Evolutionary conservation across 1,139 yeast genomes (phyloP).

Genomic region (Suhomyces wounanorum): DNA sequence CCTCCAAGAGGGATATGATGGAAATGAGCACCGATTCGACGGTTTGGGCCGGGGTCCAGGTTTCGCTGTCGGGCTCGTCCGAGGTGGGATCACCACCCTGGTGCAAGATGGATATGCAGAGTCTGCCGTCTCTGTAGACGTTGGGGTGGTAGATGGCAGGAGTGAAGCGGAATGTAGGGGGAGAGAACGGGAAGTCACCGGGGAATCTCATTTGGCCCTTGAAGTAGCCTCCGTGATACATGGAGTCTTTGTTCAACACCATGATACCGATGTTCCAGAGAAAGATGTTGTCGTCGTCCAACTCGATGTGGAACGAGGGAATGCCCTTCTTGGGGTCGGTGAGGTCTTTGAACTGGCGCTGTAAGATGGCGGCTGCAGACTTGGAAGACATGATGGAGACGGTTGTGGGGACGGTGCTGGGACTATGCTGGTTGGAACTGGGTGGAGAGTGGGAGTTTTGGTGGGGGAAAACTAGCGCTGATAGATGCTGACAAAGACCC

Average conservation of each 20-base stretch:
- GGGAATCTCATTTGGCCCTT: constrained; percentile 95
- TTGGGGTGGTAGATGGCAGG: constrained; percentile 96
- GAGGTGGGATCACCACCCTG: constrained; percentile 86
- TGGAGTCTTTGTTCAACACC: constrained; percentile 86
- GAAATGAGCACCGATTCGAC: constrained; percentile 90
- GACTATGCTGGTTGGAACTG: neutral
- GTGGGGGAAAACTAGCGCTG: neutral
- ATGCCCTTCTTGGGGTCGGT: constrained; percentile 91
- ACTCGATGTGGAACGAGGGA: constrained; percentile 85
- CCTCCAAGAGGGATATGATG: constrained; percentile 85
- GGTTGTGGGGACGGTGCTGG: neutral
- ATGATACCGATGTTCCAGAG: constrained; percentile 92
- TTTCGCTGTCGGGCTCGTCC: constrained; percentile 89
- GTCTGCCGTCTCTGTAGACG: constrained; percentile 88
- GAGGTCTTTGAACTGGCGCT: constrained; percentile 92
- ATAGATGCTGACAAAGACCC: neutral
- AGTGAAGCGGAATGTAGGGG: constrained; percentile 91
- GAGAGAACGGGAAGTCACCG: constrained; percentile 83
- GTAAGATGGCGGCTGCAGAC: constrained; percentile 74
- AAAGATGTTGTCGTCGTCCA: constrained; percentile 88
- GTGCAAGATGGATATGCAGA: constrained; percentile 90
- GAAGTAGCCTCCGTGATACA: constrained; percentile 95
- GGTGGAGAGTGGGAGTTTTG: neutral
- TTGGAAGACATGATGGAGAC: constrained; percentile 42
- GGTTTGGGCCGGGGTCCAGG: constrained; percentile 96